A percentile compares a stretch with the other conserved stretches of the same genome.
Evolutionary conservation across 805 yeast genomes (phyloP).

Genomic region (Sugiyamaella chiloensis): DNA sequence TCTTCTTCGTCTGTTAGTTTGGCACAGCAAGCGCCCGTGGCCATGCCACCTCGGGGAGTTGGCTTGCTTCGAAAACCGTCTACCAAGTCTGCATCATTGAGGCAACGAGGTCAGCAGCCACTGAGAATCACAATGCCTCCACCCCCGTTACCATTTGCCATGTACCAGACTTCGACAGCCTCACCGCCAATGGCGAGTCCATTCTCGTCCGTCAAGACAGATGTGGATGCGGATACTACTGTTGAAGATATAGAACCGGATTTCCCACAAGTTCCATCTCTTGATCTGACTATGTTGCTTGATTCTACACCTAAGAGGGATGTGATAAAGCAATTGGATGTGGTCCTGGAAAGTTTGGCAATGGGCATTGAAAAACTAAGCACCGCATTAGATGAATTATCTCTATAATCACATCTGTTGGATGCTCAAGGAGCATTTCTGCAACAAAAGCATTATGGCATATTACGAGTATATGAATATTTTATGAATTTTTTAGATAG

Average conservation of each 20-base stretch:
- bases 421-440: too few relatives aligned
- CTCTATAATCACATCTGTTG: too few relatives aligned
- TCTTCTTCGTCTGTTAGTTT: slow-evolving; percentile 1
- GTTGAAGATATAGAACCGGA: slow-evolving; percentile 12
- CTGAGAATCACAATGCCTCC: neutral
- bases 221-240: slow-evolving; percentile 12
- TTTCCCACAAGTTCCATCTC: slow-evolving; percentile 30
- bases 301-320: slow-evolving; percentile 37
- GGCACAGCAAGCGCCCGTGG: neutral
- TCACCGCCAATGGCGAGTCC: neutral
- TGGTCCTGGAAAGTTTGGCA: slow-evolving; percentile 32
- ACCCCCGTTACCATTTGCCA: slow-evolving; percentile 8
- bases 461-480: neutral
- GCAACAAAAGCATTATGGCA: neutral
- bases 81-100: neutral
- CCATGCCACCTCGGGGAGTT: neutral
- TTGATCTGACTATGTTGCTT: slow-evolving; percentile 36
- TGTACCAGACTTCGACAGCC: slow-evolving; percentile 6
- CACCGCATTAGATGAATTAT: neutral
- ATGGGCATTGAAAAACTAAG: slow-evolving; percentile 20
- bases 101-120: neutral
- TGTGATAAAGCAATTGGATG: slow-evolving; percentile 33
- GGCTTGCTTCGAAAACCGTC: slow-evolving; percentile 1
- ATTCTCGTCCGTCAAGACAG: neutral
- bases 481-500: neutral